These are phyloP conservation scores for Glutinoglossum americanum DNA, from an alignment of 495 filamentous ascomycete species.

Conservation along the genomic window DNA sequence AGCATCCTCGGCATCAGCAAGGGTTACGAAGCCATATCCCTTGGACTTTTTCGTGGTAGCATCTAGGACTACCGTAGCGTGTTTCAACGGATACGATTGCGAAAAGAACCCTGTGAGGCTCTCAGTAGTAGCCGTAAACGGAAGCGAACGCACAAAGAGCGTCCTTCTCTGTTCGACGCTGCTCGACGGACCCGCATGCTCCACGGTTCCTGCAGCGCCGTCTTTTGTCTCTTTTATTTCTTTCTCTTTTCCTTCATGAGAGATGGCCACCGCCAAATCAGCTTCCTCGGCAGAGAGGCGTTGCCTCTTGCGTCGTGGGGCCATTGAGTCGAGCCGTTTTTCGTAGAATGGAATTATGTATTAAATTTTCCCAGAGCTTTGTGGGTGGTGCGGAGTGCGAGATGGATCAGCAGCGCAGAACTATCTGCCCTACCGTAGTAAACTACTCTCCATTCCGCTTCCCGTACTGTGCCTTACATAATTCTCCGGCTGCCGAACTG, in stretches of 20 bases:
- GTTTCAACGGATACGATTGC: constrained; percentile 79
- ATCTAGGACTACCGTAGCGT: constrained; percentile 73
- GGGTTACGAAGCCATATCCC: constrained; percentile 92
- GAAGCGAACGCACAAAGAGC: constrained; percentile 78
- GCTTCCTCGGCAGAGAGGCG: neutral
- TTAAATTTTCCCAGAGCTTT: too few species aligned
- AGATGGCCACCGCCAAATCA: neutral
- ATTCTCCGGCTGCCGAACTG: too few species aligned
- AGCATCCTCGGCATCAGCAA: constrained; percentile 82
- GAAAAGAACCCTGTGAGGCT: constrained; percentile 74
- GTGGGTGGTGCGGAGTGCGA: too few species aligned
- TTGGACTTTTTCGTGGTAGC: constrained; percentile 60
- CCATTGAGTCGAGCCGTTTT: neutral
- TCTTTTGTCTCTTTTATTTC: neutral
- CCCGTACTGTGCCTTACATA: too few species aligned
- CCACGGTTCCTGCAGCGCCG: neutral
- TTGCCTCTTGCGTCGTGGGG: constrained; percentile 1
- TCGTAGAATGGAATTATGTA: too few species aligned
- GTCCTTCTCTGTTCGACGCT: constrained; percentile 31
- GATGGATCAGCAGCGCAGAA: too few species aligned
- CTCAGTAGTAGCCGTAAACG: constrained; percentile 58
- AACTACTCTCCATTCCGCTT: too few species aligned
- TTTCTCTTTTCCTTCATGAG: neutral
- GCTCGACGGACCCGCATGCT: neutral
- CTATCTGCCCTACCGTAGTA: too few species aligned